A percentile compares a stretch with the other conserved stretches of the same genome.
Conservation (phyloP, 176 grass and related monocot species). For the Carex pumila region DNA sequence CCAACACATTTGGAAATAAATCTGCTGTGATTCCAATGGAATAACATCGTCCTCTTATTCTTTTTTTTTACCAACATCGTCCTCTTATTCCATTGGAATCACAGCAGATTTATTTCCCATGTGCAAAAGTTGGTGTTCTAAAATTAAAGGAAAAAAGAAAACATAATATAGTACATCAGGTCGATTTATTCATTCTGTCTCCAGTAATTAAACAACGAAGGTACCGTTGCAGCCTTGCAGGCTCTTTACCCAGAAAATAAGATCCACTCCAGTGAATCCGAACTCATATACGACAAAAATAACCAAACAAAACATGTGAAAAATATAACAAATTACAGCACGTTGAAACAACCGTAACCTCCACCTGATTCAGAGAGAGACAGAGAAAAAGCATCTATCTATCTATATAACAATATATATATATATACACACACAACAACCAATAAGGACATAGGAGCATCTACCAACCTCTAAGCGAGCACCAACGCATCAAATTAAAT, state of each 20-base stretch:
- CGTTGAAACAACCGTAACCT: not conserved
- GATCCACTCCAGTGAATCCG: not conserved
- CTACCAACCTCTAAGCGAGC: not conserved
- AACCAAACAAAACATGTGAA: not conserved
- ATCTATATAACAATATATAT: not conserved
- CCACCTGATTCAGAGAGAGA: not conserved
- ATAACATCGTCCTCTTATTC: too few species aligned
- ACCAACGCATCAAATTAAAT: not conserved
- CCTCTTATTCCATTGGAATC: too few species aligned
- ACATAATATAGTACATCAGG: too few species aligned
- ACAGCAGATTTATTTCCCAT: too few species aligned
- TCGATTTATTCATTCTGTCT: too few species aligned
- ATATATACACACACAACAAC: not conserved
- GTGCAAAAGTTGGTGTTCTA: too few species aligned
- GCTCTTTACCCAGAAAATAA: not conserved
- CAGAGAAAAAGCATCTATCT: not conserved
- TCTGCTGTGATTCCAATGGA: too few species aligned
- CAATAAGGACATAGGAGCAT: not conserved
- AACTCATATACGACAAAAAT: not conserved
- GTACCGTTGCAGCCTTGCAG: too few species aligned
- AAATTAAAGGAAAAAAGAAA: too few species aligned
- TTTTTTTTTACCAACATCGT: too few species aligned
- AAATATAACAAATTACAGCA: not conserved
- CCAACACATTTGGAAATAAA: too few species aligned
- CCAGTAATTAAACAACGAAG: too few species aligned